Base-by-base conservation (phyloP, 148 eudicot genomes). In the Spergularia marina region DNA sequence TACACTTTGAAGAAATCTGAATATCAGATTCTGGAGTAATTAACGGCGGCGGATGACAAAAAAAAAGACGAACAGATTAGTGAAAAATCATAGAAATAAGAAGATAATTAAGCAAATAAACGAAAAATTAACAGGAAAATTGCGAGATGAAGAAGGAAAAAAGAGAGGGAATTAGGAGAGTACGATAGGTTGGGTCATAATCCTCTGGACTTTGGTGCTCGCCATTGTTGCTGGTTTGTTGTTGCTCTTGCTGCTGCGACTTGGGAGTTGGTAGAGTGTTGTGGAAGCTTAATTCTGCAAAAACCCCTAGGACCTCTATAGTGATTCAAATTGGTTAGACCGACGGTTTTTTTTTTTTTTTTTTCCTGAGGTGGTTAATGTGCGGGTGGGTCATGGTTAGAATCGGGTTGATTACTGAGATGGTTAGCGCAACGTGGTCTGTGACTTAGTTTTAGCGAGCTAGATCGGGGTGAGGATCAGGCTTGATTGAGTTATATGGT, bases 131-230 rank as follows among this genome's bases (percentile, higher is more conserved):
- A 30, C 1, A 30, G 36, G 10, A 44, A 44, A 44, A 44, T 44
- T 6, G 49, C 49, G 10, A 44, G 49, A 74, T 20, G 3, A 13
- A n/a, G 6, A 47, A 49, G 11, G 25, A 65, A 21, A 3, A 3
- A 25, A 60, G 12, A 15, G 40, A 75, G 18, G 18, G 14, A 56
- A 73, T 10, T 7, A 58, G 17, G 70, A 73, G 44, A 12, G 56
- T 74, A 83, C 83, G 7, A 85, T 85, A 61, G 87, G 87, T 53
- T 85, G 87, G 58, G 87, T 85, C 87, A 85, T 85, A 74, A 85
- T 85, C 71, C 83, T 41, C 85, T 85, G 87, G 14, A 85, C 87
- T 80, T 82, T 85, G 52, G 83, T 77, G 79, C 79, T 82, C 82
- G 87, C 85, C 87, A 84, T 84, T 76, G 73, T 79, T 82, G 81